Percentiles rank a stretch among this genome's conserved stretches.
These are phyloP conservation scores for Podospora tetraspora DNA, from an alignment of 495 filamentous ascomycete species.

Conservation along the genomic window DNA sequence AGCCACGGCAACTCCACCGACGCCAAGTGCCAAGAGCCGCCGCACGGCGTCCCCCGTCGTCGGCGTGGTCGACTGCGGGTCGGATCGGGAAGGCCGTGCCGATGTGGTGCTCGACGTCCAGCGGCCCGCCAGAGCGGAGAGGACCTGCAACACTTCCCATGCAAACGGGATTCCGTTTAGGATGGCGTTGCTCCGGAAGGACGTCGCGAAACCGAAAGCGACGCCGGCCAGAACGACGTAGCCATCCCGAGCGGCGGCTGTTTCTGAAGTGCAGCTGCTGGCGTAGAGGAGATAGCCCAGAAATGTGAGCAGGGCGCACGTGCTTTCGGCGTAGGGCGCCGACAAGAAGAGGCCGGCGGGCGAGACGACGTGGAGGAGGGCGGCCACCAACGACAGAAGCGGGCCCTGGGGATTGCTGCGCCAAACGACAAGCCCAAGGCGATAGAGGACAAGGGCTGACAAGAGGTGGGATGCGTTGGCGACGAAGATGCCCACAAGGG, in stretches of 20 bases:
- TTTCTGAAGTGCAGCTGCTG: constrained; percentile 38
- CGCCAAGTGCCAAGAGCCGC: constrained; percentile 49
- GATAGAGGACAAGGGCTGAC: constrained; percentile 66
- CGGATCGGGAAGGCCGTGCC: background rate
- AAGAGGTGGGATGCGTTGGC: constrained; percentile 69
- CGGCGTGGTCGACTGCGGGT: background rate
- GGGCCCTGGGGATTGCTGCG: constrained; percentile 24
- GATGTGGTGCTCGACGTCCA: constrained; percentile 1
- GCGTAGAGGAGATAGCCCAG: constrained; percentile 65
- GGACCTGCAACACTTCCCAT: constrained; percentile 40
- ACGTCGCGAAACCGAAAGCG: constrained; percentile 67
- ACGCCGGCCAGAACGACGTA: constrained; percentile 53
- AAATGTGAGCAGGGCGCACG: constrained; percentile 76
- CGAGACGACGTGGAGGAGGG: constrained; percentile 71
- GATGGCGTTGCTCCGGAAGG: constrained; percentile 80
- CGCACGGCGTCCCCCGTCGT: constrained; percentile 28
- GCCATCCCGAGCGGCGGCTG: constrained; percentile 33
- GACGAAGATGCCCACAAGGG: constrained; percentile 54
- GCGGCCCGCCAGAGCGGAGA: constrained; percentile 38
- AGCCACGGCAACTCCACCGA: constrained; percentile 63
- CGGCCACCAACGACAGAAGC: constrained; percentile 58
- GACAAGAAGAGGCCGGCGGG: constrained; percentile 88
- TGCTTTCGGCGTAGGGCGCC: constrained; percentile 76
- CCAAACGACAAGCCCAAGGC: constrained; percentile 46
- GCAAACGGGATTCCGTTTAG: constrained; percentile 65